phyloP scores from a whole-genome alignment of 1,284 basidiomycete species.

The Ustanciosporium gigantosporum region DNA sequence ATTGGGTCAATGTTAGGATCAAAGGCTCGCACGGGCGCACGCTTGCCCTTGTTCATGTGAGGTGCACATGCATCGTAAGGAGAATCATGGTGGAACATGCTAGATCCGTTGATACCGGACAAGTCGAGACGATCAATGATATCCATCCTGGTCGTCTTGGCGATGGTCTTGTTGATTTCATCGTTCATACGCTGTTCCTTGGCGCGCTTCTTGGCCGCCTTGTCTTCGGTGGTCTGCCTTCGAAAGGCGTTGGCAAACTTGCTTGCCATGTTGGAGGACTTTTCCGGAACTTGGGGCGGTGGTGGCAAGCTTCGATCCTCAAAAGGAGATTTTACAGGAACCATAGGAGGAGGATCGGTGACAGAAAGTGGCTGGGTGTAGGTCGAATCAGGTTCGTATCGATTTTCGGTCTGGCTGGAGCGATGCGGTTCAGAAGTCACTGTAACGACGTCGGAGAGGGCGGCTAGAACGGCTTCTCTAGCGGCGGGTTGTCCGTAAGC shows the following conservation, averaged over 20 bases:
- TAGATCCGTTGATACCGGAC: conserved; percentile 51
- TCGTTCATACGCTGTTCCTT: conserved; percentile 42
- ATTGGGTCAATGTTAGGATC: conserved; percentile 55
- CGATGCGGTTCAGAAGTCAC: conserved; percentile 17
- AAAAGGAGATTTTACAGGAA: conserved; percentile 41
- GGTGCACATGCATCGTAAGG: conserved; percentile 59
- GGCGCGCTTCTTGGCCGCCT: conserved; percentile 41
- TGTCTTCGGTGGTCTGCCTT: conserved; percentile 44
- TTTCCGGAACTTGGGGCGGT: conserved; percentile 18
- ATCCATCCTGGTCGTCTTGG: conserved; percentile 47
- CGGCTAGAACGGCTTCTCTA: conserved; percentile 40
- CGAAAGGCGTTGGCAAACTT: conserved; percentile 48
- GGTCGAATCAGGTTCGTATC: conserved; percentile 22
- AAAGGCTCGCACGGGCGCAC: conserved; percentile 56
- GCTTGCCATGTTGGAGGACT: conserved; percentile 28
- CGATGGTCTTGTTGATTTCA: conserved; percentile 32
- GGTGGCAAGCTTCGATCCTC: conserved; percentile 38
- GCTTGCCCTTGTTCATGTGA: conserved; percentile 48
- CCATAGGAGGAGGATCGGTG: conserved; percentile 29
- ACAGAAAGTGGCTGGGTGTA: conserved; percentile 29
- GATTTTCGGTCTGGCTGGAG: conserved; percentile 2
- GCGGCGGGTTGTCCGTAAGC: no score
- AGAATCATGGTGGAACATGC: conserved; percentile 60
- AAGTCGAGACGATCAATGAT: conserved; percentile 59
- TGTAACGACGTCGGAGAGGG: conserved; percentile 51